These are phyloP conservation scores for Xylariaceae sp. DNA, from an alignment of 2,329 filamentous ascomycete species.

Conservation along the genomic window DNA sequence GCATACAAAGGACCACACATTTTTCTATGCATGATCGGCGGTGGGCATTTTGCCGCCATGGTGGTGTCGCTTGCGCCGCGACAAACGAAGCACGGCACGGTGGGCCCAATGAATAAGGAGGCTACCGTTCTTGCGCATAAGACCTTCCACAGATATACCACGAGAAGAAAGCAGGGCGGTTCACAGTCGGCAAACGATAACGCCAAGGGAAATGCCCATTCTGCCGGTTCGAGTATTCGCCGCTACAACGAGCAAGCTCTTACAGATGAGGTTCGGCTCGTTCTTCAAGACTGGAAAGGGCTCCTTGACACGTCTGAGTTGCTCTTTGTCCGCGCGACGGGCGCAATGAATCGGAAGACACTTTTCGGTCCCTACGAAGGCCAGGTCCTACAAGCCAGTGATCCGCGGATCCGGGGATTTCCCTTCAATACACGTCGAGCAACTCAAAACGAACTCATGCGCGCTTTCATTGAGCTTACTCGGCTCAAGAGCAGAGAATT, in stretches of 20 bases:
- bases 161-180: conserved; percentile 90
- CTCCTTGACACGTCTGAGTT: conserved; percentile 81
- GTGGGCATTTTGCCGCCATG: conserved; percentile 97
- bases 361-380: conserved; percentile 89
- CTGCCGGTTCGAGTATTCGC: conserved; percentile 82
- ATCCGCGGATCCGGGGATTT: conserved; percentile 77
- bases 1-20: conserved; percentile 73
- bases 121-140: conserved; percentile 91
- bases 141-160: conserved; percentile 97
- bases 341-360: conserved; percentile 78
- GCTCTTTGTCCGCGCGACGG: conserved; percentile 85
- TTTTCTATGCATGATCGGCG: conserved; percentile 97
- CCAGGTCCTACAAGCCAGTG: conserved; percentile 74
- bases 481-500: conserved; percentile 80
- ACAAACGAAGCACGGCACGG: conserved; percentile 60
- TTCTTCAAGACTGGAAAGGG: conserved; percentile 79
- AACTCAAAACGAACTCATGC: conserved; percentile 91
- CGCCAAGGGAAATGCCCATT: conserved; percentile 90
- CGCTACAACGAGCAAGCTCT: conserved; percentile 92
- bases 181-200: conserved; percentile 91
- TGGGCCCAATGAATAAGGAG: conserved; percentile 73
- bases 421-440: conserved; percentile 90
- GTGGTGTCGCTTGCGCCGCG: conserved; percentile 83
- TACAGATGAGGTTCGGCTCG: conserved; percentile 76
- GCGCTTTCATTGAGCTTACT: conserved; percentile 89